Conservation (phyloP, 2,329 filamentous ascomycete genomes). For the Aspergillus quadricinctus region DNA sequence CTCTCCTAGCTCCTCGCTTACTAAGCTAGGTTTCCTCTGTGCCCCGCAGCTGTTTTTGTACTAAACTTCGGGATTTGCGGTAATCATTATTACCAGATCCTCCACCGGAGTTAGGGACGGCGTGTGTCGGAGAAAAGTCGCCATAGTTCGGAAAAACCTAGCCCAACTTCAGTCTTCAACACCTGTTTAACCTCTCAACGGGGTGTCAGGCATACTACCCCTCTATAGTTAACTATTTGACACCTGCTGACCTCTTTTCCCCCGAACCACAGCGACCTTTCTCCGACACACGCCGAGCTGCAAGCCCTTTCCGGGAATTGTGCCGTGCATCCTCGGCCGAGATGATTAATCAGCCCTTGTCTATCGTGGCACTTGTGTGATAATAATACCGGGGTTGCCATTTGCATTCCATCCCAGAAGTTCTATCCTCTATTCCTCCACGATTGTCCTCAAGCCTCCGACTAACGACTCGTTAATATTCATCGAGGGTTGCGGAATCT, state of each 20-base stretch:
- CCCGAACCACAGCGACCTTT: too few species aligned
- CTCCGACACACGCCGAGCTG: too few species aligned
- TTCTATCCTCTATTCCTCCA: not conserved
- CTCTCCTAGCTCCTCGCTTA: constrained; percentile 1
- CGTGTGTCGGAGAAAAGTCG: too few species aligned
- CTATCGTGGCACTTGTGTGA: not conserved
- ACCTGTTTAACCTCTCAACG: too few species aligned
- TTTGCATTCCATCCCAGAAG: not conserved
- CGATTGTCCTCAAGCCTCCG: not conserved
- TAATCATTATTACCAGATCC: not conserved
- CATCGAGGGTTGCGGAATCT: not conserved
- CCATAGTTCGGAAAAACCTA: too few species aligned
- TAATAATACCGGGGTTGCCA: not conserved
- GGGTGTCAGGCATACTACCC: too few species aligned
- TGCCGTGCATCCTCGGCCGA: too few species aligned
- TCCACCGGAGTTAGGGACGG: not conserved
- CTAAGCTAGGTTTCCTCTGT: constrained; percentile 2
- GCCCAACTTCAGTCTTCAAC: too few species aligned
- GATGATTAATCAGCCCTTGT: too few species aligned
- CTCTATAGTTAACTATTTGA: too few species aligned
- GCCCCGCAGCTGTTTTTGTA: constrained; percentile 12
- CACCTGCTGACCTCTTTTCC: too few species aligned
- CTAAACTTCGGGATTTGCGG: constrained; percentile 10
- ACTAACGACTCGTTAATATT: not conserved
- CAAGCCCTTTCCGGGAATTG: too few species aligned